These are phyloP conservation scores for Fusarium beomiforme DNA, from an alignment of 2,329 filamentous ascomycete species.

Conservation along the genomic window DNA sequence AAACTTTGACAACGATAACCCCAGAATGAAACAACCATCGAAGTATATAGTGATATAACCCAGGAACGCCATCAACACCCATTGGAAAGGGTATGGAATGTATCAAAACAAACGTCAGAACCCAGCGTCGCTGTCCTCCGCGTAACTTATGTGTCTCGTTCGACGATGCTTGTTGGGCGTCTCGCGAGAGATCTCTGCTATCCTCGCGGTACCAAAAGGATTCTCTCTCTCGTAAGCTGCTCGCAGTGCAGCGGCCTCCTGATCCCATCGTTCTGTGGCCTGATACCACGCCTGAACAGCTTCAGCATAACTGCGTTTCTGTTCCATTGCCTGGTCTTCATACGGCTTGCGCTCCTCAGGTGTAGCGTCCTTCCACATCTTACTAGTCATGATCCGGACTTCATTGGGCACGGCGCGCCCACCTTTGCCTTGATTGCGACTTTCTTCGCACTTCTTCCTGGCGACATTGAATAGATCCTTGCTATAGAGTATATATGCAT, in stretches of 20 bases:
- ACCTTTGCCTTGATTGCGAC: conserved; percentile 69
- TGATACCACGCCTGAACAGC: conserved; percentile 68
- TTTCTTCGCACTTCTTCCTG: conserved; percentile 69
- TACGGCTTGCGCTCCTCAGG: conserved; percentile 80
- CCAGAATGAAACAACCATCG: not conserved
- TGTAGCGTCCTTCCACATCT: conserved; percentile 86
- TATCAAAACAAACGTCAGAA: conserved; percentile 18
- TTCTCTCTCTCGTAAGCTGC: conserved; percentile 63
- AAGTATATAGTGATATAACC: conserved; percentile 1
- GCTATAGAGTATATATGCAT: conserved; percentile 90
- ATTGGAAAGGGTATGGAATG: conserved; percentile 9
- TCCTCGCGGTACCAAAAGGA: conserved; percentile 47
- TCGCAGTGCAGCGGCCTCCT: conserved; percentile 65
- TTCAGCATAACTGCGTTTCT: conserved; percentile 72
- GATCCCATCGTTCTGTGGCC: conserved; percentile 77
- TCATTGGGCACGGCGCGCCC: conserved; percentile 76
- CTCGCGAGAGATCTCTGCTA: conserved; percentile 36
- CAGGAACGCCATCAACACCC: conserved; percentile 17
- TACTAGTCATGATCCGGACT: conserved; percentile 84
- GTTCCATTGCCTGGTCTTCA: conserved; percentile 75
- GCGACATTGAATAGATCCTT: conserved; percentile 77
- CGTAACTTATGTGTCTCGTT: conserved; percentile 51
- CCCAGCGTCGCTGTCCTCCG: conserved; percentile 47
- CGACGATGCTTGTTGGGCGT: conserved; percentile 48
- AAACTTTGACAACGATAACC: not conserved